Base-by-base conservation (phyloP, 2,329 filamentous ascomycete genomes). In the Fusarium zealandicum region DNA sequence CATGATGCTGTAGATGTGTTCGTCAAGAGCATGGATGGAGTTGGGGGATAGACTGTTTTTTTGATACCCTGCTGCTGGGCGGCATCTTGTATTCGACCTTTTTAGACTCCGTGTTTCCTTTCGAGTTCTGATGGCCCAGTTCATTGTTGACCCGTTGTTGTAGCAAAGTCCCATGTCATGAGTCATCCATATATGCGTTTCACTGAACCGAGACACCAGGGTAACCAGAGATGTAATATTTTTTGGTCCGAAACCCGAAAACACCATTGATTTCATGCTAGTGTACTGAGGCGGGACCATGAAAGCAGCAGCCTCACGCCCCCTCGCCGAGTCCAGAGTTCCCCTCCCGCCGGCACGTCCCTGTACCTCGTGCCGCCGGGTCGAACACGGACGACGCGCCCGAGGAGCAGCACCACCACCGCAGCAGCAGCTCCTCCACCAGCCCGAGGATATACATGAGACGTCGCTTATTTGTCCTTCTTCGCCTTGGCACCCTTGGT, bases 401-500 rank as follows among this genome's bases (percentile, higher is more conserved):
- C 61, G 66, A 7, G 22, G 6, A 25, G 22, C 22, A 25, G 22
- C 22, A 25, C 6, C 22, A 25, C 22, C 4, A 8, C 6, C 6
- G 22, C 22, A 25, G 22, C 22, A 6, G 5, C 67, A 62, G 58
- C 63, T 66, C 61, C 68, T 59, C 61, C 58, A 69, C 65, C 61
- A 66, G 55, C 60, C 60, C 64, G 58, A 67, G 61, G 66, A 65
- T 70, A 67, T 69, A 71, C 69, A 72, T 67, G 22, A 61, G 60
- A 64, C 70, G 72, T 75, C 65, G 78, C 80, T 83, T 91, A 92
- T 86, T 90, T 88, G 82, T 91, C 91, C 90, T 97, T 96, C 88
- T 96, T 95, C 81, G 90, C 86, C 84, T 88, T 87, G 77, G 88
- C 89, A 79, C 92, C 92, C 91, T 97, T 97, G 85, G 88, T 88